phyloP scores from a whole-genome alignment of 345 rosid species.

The Carallia brachiata region DNA sequence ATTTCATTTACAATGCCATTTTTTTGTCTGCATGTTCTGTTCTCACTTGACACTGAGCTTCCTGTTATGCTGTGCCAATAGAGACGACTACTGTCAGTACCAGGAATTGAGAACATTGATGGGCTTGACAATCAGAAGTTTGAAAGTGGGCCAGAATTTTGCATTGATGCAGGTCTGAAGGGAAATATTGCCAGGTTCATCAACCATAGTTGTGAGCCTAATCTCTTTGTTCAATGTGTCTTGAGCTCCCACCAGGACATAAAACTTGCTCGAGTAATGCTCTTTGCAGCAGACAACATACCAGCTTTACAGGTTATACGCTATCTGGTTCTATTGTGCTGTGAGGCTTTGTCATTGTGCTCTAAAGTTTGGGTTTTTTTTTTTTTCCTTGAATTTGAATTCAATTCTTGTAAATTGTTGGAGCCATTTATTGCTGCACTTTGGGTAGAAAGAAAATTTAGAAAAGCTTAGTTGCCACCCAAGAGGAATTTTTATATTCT shows the following conservation, averaged over 20 bases:
- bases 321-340: background rate
- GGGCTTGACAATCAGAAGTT: conserved; percentile 39
- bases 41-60: no score
- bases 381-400: background rate
- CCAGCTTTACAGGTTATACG: conserved; percentile 77
- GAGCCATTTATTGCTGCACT: no score
- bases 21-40: no score
- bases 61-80: conserved; percentile 25
- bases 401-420: background rate
- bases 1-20: no score
- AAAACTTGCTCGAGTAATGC: conserved; percentile 78
- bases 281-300: conserved; percentile 93
- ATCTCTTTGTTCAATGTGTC: conserved; percentile 86
- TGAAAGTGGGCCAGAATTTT: conserved; percentile 72
- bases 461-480: no score
- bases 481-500: no score
- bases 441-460: no score
- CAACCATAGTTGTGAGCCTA: conserved; percentile 94
- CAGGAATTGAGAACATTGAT: conserved; percentile 22
- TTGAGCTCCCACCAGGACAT: conserved; percentile 77
- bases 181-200: conserved; percentile 92
- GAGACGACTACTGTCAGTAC: conserved; percentile 57
- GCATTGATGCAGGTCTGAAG: conserved; percentile 78
- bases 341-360: background rate
- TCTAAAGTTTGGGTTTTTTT: background rate